Evolutionary conservation across 305 asterid species (phyloP).

Genomic region (Fraxinus velutina): DNA sequence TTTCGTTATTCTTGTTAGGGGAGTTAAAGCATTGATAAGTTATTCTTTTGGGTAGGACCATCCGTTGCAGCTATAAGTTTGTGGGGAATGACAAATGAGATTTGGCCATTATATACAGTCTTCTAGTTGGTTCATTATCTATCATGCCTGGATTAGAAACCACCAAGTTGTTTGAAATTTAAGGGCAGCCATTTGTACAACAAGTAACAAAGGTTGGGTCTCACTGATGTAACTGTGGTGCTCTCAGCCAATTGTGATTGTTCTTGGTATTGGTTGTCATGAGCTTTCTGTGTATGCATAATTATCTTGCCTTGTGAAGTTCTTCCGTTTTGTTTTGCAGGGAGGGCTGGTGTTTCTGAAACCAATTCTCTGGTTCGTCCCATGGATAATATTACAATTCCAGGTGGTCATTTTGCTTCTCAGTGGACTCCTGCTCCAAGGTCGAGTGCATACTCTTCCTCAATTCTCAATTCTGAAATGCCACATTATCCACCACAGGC

Average conservation of each 20-base stretch:
- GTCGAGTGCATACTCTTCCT: slow-evolving; percentile 26
- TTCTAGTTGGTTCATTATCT: background rate
- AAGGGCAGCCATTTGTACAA: background rate
- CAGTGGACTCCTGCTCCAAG: slow-evolving; percentile 34
- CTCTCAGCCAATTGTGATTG: background rate
- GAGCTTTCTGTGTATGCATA: slow-evolving; percentile 12
- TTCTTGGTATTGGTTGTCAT: background rate
- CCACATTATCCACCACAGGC: slow-evolving; percentile 37
- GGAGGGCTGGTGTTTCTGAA: slow-evolving; percentile 35
- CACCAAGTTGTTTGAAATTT: background rate
- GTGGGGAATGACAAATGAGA: slow-evolving; percentile 1
- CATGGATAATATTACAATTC: slow-evolving; percentile 27
- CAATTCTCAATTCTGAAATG: slow-evolving; percentile 23
- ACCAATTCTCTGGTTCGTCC: slow-evolving; percentile 26
- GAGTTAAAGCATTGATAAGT: background rate
- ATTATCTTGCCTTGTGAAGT: slow-evolving; percentile 10
- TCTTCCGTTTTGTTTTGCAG: slow-evolving; percentile 28
- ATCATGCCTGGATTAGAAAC: background rate
- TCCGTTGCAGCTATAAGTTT: background rate
- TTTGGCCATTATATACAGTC: background rate
- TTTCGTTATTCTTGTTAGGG: background rate
- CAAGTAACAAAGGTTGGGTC: background rate
- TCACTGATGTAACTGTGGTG: background rate
- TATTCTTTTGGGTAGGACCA: background rate
- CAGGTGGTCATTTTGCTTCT: slow-evolving; percentile 29